Evolutionary conservation across 2,329 filamentous ascomycete species (phyloP), one percentile per base, ranked within the genome.

Genomic region (Didymosphaeria variabile): DNA sequence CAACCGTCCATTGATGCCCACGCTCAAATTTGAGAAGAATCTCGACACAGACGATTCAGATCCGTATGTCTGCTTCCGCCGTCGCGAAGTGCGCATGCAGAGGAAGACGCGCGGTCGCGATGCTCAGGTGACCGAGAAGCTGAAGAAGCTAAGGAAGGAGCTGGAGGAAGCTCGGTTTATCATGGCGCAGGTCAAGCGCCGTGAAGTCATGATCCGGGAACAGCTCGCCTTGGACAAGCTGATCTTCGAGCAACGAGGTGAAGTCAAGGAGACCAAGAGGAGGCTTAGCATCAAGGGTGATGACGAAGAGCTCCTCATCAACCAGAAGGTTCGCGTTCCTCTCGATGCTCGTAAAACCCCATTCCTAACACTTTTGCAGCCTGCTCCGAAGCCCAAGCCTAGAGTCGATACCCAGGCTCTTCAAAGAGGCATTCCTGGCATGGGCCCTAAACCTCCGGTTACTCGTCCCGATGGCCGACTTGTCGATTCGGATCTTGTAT

Each of bases 41-140:
- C 91, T 93, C 75, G 94, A 98, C 67, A 96, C 90, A 63, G 95
- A 99, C 78, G 95, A 99, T 76, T 88, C 92, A 71, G 95, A 99
- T 80, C 95, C 95, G 52, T 99, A 97, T 81, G 94, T 99, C 72
- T 99, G 95, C 81, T 99, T 99, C 87, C 89, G 95, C 76, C 89
- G 95, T 70, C 91, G 95, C 66, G 95, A 99, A 80, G 92, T 97
- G 50, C 90, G 95, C 60, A 93, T 97, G 77, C 94, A 93, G 53
- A 91, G 95, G 71, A 99, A 98, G 82, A 99, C 95, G 40, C 88
- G 95, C 74, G 93, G 92, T 69, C 89, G 95, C 73, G 95, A 99
- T 82, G 92, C 92, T 38, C 94, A 97, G 79, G 93, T 94, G 71
- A 92, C 91, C 57, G 95, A 99, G 77, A 97, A 97, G 79, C 86